Percentiles rank a stretch among this genome's conserved stretches.
Conservation (phyloP, 2,329 filamentous ascomycete species). For the Microsporum ferrugineum region DNA sequence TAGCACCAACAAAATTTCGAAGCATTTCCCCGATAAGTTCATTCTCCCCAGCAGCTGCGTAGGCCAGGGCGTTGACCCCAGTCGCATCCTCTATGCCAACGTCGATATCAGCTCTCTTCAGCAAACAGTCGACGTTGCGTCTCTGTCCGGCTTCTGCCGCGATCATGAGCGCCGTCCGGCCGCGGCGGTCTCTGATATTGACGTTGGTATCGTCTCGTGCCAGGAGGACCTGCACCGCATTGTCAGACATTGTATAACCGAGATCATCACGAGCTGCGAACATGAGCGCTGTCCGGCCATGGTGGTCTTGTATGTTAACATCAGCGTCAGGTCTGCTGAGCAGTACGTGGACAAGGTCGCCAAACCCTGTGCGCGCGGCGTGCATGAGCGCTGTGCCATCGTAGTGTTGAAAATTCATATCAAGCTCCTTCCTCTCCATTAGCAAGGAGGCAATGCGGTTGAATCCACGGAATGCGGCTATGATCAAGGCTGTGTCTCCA, state of each 20-base stretch:
- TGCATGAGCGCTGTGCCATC: not conserved
- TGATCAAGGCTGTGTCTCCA: not conserved
- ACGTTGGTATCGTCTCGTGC: constrained; percentile 1
- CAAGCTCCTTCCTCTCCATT: not conserved
- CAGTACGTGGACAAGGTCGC: constrained; percentile 24
- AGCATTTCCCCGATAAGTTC: not conserved
- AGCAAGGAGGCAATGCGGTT: constrained; percentile 24
- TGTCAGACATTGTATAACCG: not conserved
- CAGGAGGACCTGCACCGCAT: not conserved
- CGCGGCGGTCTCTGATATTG: not conserved
- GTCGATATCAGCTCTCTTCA: not conserved
- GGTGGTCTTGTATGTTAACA: not conserved
- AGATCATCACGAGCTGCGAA: not conserved
- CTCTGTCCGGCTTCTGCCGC: not conserved
- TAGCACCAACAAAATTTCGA: not conserved
- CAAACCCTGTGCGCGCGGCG: constrained; percentile 19
- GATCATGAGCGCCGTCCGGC: not conserved
- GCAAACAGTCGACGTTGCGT: not conserved
- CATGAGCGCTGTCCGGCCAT: not conserved
- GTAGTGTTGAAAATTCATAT: not conserved
- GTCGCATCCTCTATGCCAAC: not conserved
- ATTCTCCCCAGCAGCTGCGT: not conserved
- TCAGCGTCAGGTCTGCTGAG: not conserved
- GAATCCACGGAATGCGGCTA: constrained; percentile 19
- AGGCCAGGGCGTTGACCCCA: not conserved